phyloP scores from a whole-genome alignment of 1,284 basidiomycete species.

The Sparassis latifolia region DNA sequence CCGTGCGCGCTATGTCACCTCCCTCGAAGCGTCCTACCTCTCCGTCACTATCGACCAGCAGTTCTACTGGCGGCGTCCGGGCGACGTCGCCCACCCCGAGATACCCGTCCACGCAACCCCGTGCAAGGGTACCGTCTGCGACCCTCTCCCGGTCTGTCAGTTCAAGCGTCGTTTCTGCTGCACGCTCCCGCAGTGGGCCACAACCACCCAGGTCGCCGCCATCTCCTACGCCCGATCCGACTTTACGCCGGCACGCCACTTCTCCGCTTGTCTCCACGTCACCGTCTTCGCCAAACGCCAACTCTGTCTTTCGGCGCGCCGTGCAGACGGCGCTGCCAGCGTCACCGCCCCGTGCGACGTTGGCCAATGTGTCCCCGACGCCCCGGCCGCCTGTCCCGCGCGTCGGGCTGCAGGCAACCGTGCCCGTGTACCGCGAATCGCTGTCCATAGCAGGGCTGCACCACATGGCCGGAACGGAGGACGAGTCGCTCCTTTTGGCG shows the following conservation, averaged over 20 bases:
- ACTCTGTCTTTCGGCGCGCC: constrained; percentile 38
- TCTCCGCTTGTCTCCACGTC: constrained; percentile 39
- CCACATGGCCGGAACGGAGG: constrained; percentile 29
- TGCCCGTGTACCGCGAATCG: constrained; percentile 30
- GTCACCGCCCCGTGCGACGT: constrained; percentile 30
- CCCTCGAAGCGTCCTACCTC: constrained; percentile 39
- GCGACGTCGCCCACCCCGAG: constrained; percentile 35
- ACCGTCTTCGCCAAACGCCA: constrained; percentile 29
- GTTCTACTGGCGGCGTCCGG: constrained; percentile 22
- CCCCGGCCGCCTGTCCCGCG: constrained; percentile 23
- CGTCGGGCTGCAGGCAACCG: constrained; percentile 11
- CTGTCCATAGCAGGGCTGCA: constrained; percentile 22
- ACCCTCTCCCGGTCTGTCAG: constrained; percentile 35
- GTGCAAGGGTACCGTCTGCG: constrained; percentile 36
- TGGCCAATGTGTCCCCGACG: constrained; percentile 30
- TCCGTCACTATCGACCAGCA: constrained; percentile 31
- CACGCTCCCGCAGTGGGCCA: constrained; percentile 28
- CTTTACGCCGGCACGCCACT: constrained; percentile 41
- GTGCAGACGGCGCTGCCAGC: constrained; percentile 41
- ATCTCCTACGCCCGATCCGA: constrained; percentile 35
- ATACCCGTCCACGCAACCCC: constrained; percentile 33
- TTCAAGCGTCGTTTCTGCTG: constrained; percentile 21
- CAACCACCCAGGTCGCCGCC: constrained; percentile 37
- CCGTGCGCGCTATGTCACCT: constrained; percentile 36
- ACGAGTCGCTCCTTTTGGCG: constrained; percentile 66